Evolutionary conservation across 2,329 filamentous ascomycete genomes (phyloP), one percentile per base, ranked within the genome.

Genomic region (Neopestalotiopsis clavispora): DNA sequence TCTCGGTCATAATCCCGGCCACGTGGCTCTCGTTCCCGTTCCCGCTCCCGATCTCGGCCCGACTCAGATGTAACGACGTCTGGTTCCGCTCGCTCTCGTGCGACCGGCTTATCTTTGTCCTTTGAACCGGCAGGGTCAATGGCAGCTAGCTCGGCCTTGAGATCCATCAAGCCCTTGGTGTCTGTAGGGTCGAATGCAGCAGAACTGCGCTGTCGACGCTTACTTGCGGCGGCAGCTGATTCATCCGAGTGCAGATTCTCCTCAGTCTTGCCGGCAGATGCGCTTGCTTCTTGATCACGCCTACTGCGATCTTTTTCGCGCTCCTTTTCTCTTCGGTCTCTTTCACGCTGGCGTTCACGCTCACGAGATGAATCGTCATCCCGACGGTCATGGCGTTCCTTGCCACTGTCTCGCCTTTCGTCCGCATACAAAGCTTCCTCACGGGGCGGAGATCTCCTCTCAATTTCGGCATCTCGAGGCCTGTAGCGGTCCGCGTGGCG

Each of bases 121-220:
- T 72, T 71, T 13, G 71, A 70, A 60, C 78, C 75, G 23, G 77
- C 75, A 70, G 75, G 72, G 30, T 73, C 74, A 72, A 84, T 80
- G 40, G 84, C 81, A 20, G 85, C 82, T 38, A 87, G 77, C 72
- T 88, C 82, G 30, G 86, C 83, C 72, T 87, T 86, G 57, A 88
- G 76, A 10, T 84, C 83, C 68, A 80, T 82, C 17, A 89, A 72
- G 17, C 84, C 84, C 38, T 80, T 81, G 2, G 85, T 81, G 71
- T 89, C 84, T 34, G 84, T 89, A 5, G 86, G 86, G 68, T 87
- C 81, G 70, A 89, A 89, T 1, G 79, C 80, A 57, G 78, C 76
- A 0, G 84, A 79, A 45, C 77, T 73, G 17, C 80, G 80, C 30
- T 74, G 74, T 6, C 82, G 81, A 57, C 84, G 81, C 20, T 79